Base-by-base conservation (phyloP, 345 rosid genomes). In the Salix caprea region DNA sequence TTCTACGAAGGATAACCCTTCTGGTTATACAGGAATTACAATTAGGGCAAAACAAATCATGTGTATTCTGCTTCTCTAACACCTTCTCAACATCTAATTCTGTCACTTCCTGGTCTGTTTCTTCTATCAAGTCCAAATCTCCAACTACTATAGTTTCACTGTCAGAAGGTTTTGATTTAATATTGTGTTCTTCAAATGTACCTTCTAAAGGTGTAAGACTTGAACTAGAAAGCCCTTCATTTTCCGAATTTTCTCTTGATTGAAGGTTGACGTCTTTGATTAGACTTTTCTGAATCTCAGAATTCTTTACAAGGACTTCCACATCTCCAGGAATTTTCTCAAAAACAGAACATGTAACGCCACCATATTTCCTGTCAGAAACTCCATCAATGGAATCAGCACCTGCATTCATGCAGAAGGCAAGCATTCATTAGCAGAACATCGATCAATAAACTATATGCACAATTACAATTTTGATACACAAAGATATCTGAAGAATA, bases 41-140 rank as follows among this genome's bases (percentile, higher is more conserved):
- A 66, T 91, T 89, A 24, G 99, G 99, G 76, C 98, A 94, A 78
- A 42, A 84, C 72, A 94, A 74, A 76, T 94, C 92, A 77, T 94
- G 94, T 1, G 97, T 93, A 67, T 83, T 84, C 79, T 95, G 99
- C 76, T 89, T 91, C 75, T 78, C 72, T 26, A 95, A 58, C 37
- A 90, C 88, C 66, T 50, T 79, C 88, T 93, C 89, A 21, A 95
- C 89, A 62, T 89, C 91, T 21, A 81, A 81, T 36, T 87, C 89
- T n/a, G 85, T 82, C 58, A 67, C 84, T 58, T 81, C 90, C 66
- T 72, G 68, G 21, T 87, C 93, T 69, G 30, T 23, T 65, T 89
- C 93, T 77, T 86, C 91, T 75, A 73, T 70, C 72, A 80, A 75
- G 73, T 81, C 86, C 73, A 68, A 12, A 65, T 74, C 85, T 69